Evolutionary conservation across 2,329 filamentous ascomycete species (phyloP).

Genomic region (Tolypocladium endophyticum): DNA sequence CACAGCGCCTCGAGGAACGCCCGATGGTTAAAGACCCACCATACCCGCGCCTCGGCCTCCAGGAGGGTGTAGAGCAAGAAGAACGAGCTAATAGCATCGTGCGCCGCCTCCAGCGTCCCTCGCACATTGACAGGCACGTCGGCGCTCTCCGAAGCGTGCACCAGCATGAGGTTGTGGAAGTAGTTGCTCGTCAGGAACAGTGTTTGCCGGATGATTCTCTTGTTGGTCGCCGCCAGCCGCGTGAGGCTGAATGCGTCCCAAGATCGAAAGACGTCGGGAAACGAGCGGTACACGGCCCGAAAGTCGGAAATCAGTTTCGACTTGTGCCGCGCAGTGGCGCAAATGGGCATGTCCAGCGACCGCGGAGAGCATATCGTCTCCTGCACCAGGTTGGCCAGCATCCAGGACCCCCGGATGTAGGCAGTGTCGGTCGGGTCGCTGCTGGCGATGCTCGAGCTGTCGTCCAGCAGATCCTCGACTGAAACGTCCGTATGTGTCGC

Average conservation of each 20-base stretch:
- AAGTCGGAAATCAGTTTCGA: conserved; percentile 60
- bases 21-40: conserved; percentile 78
- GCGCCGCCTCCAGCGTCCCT: conserved; percentile 63
- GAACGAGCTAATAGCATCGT: conserved; percentile 64
- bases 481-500: conserved; percentile 72
- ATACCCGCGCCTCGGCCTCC: conserved; percentile 62
- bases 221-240: conserved; percentile 45
- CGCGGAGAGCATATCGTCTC: conserved; percentile 66
- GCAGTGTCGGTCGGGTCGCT: conserved; percentile 55
- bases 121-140: conserved; percentile 56
- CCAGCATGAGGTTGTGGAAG: conserved; percentile 71
- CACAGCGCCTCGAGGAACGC: conserved; percentile 68
- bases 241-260: conserved; percentile 53
- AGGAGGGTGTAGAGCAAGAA: conserved; percentile 63
- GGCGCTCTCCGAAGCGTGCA: conserved; percentile 59
- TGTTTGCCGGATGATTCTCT: conserved; percentile 61
- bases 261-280: conserved; percentile 59
- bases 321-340: conserved; percentile 57
- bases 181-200: conserved; percentile 74
- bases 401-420: conserved; percentile 70
- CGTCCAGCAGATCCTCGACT: conserved; percentile 62
- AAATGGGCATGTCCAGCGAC: conserved; percentile 63
- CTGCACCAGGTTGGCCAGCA: conserved; percentile 67
- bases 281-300: conserved; percentile 59
- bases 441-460: conserved; percentile 44